phyloP scores from a whole-genome alignment of 208 protist species.

The Plasmodiophora brassicae region DNA sequence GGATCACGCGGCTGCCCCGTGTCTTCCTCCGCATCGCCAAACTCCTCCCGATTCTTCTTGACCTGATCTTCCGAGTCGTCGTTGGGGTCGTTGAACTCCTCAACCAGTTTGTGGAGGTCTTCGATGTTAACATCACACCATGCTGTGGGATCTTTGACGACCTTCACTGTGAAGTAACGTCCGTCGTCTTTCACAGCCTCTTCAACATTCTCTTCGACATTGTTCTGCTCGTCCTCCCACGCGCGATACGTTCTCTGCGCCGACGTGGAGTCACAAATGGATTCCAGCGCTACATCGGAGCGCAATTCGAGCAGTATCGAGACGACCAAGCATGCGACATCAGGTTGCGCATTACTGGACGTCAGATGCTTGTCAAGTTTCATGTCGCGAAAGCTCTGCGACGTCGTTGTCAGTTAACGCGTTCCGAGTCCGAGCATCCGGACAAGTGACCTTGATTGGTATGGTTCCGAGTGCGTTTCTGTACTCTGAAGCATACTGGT shows the following conservation, averaged over 20 bases:
- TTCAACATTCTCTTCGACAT: not conserved
- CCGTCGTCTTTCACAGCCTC: not conserved
- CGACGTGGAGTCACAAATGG: not conserved
- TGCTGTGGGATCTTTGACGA: not conserved
- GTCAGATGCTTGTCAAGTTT: constrained; percentile 20
- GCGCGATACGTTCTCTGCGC: not conserved
- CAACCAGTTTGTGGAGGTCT: not conserved
- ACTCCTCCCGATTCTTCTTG: not conserved
- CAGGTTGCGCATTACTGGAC: not conserved
- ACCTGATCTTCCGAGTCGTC: constrained; percentile 15
- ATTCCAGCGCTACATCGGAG: not conserved
- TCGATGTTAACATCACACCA: not conserved
- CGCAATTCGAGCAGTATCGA: not conserved
- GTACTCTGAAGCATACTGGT: not conserved
- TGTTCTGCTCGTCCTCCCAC: constrained; percentile 19
- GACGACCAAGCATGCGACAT: not conserved
- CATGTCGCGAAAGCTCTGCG: not conserved
- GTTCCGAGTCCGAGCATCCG: not conserved
- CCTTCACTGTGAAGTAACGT: not conserved
- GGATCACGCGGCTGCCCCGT: not conserved
- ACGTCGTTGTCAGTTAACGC: not conserved
- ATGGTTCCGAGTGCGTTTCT: not conserved
- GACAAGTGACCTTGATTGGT: not conserved
- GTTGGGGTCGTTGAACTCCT: constrained; percentile 19
- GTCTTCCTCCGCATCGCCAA: not conserved